A percentile compares a stretch with the other conserved stretches of the same genome.
phyloP scores from a whole-genome alignment of 2,329 filamentous ascomycete species.

The Helotiales sp. region DNA sequence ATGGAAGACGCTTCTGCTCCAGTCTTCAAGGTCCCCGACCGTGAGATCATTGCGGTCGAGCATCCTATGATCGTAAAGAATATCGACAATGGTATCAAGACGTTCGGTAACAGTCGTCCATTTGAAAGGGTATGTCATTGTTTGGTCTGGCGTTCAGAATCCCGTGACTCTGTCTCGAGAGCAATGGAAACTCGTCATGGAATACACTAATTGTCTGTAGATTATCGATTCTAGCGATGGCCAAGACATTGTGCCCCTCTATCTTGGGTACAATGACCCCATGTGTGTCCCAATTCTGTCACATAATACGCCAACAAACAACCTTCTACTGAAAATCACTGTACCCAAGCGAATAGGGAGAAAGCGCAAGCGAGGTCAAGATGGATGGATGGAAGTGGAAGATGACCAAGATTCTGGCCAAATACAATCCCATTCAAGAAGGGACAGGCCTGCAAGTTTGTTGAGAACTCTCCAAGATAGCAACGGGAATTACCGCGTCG shows the following conservation, averaged over 20 bases:
- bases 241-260: conserved; percentile 61
- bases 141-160: conserved; percentile 1
- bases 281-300: conserved; percentile 78
- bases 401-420: conserved; percentile 17
- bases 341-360: conserved; percentile 85
- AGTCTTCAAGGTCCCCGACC: conserved; percentile 50
- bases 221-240: conserved; percentile 45
- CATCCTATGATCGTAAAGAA: conserved; percentile 67
- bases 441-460: conserved; percentile 55
- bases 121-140: conserved; percentile 31
- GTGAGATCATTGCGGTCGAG: conserved; percentile 60
- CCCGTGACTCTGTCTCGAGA: conserved; percentile 15
- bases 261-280: conserved; percentile 76
- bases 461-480: conserved; percentile 71
- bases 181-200: neutral
- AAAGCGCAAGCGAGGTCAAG: conserved; percentile 72
- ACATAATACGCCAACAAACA: conserved; percentile 73
- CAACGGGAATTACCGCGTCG: conserved; percentile 61
- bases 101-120: conserved; percentile 47
- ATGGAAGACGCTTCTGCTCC: conserved; percentile 32
- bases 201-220: conserved; percentile 33
- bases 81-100: conserved; percentile 61
- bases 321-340: conserved; percentile 82
- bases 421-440: conserved; percentile 45
- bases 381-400: neutral